Conservation (phyloP, 2,329 filamentous ascomycete species). For the Davidsoniella eucalypti region DNA sequence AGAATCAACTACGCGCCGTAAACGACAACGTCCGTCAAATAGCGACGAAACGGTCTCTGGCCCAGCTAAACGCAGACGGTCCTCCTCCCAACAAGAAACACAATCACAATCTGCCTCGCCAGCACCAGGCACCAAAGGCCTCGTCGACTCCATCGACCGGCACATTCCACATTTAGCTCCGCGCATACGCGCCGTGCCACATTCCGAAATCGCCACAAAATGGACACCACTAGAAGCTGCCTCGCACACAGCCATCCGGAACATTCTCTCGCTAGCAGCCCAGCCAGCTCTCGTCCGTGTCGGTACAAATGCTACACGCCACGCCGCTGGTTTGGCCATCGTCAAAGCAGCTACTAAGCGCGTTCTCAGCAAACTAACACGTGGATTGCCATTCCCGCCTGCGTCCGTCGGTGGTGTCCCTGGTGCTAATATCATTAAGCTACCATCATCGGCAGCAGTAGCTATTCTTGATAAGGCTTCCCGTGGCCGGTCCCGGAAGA, state of each 20-base stretch:
- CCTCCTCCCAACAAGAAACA: neutral
- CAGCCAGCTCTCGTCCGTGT: slow-evolving; percentile 45
- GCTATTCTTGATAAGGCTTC: neutral
- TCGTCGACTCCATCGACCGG: slow-evolving; percentile 19
- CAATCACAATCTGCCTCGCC: neutral
- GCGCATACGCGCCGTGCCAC: slow-evolving; percentile 37
- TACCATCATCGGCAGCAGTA: too few relatives aligned
- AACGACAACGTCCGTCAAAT: too few relatives aligned
- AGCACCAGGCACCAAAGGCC: slow-evolving; percentile 12
- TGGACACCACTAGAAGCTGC: slow-evolving; percentile 42
- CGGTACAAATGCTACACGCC: slow-evolving; percentile 29
- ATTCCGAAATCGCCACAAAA: slow-evolving; percentile 45
- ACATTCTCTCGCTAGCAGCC: slow-evolving; percentile 41
- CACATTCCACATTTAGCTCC: slow-evolving; percentile 31
- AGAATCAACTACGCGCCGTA: neutral
- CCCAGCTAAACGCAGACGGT: neutral
- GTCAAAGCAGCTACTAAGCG: slow-evolving; percentile 38
- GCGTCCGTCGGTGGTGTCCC: slow-evolving; percentile 19
- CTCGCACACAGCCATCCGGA: slow-evolving; percentile 38
- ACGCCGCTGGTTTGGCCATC: slow-evolving; percentile 36
- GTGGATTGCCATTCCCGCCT: slow-evolving; percentile 51
- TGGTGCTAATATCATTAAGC: neutral
- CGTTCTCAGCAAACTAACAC: slow-evolving; percentile 39
- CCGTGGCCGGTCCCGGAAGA: slow-evolving; percentile 17
- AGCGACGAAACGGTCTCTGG: too few relatives aligned